Evolutionary conservation across 768 basidiomycete species (phyloP).

Genomic region (Clavaria fumosa): DNA sequence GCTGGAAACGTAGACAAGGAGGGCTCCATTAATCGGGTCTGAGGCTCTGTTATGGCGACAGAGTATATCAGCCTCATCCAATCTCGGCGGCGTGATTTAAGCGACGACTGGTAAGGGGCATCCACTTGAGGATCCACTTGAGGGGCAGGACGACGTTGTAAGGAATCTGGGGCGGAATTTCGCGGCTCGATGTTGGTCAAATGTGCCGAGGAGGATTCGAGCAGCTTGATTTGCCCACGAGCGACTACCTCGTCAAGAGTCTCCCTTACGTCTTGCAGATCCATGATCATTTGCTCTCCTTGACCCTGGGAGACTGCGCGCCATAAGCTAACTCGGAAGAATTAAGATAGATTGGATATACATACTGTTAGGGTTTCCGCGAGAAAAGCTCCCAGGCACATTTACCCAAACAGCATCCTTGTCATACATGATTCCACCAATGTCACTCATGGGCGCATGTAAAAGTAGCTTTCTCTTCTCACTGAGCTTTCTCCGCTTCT

Average conservation of each 20-base stretch:
- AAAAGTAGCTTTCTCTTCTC: constrained; percentile 88
- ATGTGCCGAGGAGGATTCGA: constrained; percentile 65
- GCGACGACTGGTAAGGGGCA: too few species aligned
- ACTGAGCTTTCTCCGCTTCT: constrained; percentile 82
- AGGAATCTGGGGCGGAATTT: too few species aligned
- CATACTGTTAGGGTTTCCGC: constrained; percentile 50
- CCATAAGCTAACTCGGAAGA: constrained; percentile 2
- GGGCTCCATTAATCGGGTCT: constrained; percentile 12
- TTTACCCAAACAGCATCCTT: constrained; percentile 98
- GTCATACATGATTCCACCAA: constrained; percentile 93
- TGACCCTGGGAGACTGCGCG: constrained; percentile 65
- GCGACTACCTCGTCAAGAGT: constrained; percentile 80
- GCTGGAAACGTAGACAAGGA: constrained; percentile 11
- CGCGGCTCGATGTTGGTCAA: too few species aligned
- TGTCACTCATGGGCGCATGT: constrained; percentile 98
- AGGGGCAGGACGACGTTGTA: too few species aligned
- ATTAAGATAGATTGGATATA: not conserved
- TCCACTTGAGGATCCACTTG: too few species aligned
- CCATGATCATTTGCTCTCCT: constrained; percentile 96
- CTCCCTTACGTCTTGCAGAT: constrained; percentile 69
- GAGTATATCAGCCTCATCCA: constrained; percentile 82
- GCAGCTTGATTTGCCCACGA: constrained; percentile 66
- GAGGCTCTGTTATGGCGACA: constrained; percentile 32
- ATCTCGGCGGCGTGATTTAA: constrained; percentile 35
- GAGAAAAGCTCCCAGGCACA: constrained; percentile 86